Evolutionary conservation across 345 rosid species (phyloP).

Genomic region (Acer saccharum): DNA sequence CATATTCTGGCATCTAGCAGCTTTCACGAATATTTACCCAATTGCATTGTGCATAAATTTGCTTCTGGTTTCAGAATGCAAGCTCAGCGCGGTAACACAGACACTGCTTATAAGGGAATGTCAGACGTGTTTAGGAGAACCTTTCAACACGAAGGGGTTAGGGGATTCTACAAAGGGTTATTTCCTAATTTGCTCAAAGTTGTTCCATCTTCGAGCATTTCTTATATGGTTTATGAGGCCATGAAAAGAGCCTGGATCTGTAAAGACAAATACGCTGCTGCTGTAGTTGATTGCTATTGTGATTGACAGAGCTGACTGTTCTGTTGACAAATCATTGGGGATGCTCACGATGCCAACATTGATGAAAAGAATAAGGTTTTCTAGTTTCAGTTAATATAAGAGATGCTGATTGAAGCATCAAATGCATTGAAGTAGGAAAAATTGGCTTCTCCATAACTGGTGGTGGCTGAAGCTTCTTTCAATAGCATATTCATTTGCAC

Average conservation of each 20-base stretch:
- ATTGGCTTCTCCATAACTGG: constrained; percentile 30
- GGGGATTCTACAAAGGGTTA: constrained; percentile 84
- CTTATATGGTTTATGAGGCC: constrained; percentile 67
- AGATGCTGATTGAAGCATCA: constrained; percentile 16
- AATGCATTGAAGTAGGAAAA: constrained; percentile 30
- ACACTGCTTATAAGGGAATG: constrained; percentile 62
- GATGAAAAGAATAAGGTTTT: constrained; percentile 28
- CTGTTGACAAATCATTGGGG: constrained; percentile 10
- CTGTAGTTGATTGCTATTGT: constrained; percentile 14
- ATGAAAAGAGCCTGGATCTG: constrained; percentile 83
- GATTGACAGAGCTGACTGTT: constrained; percentile 32
- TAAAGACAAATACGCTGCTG: constrained; percentile 34
- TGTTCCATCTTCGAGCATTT: constrained; percentile 55
- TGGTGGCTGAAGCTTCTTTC: constrained; percentile 28
- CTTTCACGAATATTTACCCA: neutral
- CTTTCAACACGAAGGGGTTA: constrained; percentile 60
- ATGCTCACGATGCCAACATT: constrained; percentile 11
- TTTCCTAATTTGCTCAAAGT: constrained; percentile 83
- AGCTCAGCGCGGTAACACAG: constrained; percentile 56
- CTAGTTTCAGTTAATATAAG: constrained; percentile 16
- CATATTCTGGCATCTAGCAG: neutral
- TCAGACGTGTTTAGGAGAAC: constrained; percentile 78
- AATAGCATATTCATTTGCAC: constrained; percentile 16
- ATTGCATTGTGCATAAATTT: constrained; percentile 4
- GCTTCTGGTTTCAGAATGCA: constrained; percentile 66